A percentile compares a stretch with the other conserved stretches of the same genome.
These are phyloP conservation scores for Penicillium atrosanguineum DNA, from an alignment of 495 filamentous ascomycete genomes.

Conservation along the genomic window DNA sequence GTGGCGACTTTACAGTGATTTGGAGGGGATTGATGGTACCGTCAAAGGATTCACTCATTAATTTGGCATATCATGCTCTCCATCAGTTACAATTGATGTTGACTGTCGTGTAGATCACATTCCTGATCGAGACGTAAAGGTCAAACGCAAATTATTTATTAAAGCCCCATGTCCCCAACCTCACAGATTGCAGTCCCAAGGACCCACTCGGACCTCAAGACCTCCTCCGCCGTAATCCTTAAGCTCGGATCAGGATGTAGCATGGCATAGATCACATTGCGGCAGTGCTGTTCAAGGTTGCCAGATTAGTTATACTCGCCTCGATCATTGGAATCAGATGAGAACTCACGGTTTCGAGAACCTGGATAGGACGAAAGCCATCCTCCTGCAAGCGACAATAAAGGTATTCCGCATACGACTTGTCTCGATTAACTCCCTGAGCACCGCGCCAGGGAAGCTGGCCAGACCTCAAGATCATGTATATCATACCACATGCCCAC, in stretches of 20 bases:
- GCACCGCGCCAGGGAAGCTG: constrained; percentile 16
- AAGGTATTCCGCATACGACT: background rate
- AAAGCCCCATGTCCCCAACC: constrained; percentile 72
- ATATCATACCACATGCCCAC: constrained; percentile 23
- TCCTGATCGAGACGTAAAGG: no score
- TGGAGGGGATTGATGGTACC: no score
- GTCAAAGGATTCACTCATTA: no score
- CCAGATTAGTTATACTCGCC: constrained; percentile 31
- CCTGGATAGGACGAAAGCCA: constrained; percentile 1
- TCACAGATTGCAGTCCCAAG: constrained; percentile 84
- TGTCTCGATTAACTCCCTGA: background rate
- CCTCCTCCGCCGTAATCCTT: constrained; percentile 83
- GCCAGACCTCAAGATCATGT: constrained; percentile 13
- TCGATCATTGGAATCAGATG: background rate
- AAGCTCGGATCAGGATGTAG: constrained; percentile 74
- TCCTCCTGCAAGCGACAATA: background rate
- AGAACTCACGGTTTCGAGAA: background rate
- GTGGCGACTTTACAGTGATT: no score
- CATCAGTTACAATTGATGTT: no score
- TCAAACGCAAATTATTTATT: background rate
- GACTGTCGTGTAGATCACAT: no score
- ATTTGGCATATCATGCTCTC: no score
- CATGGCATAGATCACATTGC: constrained; percentile 94
- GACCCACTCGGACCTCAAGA: constrained; percentile 89
- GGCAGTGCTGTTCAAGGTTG: constrained; percentile 43